Evolutionary conservation across 2,329 filamentous ascomycete genomes (phyloP), one percentile per base, ranked within the genome.

Genomic region (Colletotrichum limetticola): DNA sequence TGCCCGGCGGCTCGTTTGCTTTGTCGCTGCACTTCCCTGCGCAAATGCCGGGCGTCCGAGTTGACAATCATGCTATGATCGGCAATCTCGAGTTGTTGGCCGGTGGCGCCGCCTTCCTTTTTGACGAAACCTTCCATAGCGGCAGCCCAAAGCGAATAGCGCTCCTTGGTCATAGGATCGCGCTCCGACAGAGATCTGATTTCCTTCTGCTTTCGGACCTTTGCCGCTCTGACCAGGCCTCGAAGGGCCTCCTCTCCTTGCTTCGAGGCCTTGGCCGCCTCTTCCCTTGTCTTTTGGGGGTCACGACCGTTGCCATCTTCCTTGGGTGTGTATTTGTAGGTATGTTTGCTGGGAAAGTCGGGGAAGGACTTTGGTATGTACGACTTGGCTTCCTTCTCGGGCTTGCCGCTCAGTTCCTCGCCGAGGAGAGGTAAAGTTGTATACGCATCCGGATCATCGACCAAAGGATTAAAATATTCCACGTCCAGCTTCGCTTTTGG

Each of bases 21-120:
- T n/a, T 82, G 77, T 35, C 87, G 84, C 4, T 86, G 85, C 11
- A 89, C 79, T 74, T 90, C 88, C 74, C 88, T 88, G 53, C 90
- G 86, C 56, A 86, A 83, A 73, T 88, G 89, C 11, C 82, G 80
- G 65, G 83, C 83, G 30, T 90, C 87, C 2, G 88, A 85, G 74
- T 92, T 91, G 42, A 92, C 90, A 79, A 92, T 90, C 84, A 91
- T 91, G 78, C 89, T 91, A 76, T 90, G 86, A 71, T 92, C 90
- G 2, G 89, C 88, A 76, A 88, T 89, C 75, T 91, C 89, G 22
- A 84, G 80, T 55, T 84, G 80, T 53, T 84, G 79, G 32, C 83
- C 83, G 16, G 80, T 80, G 37, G 81, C 74, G 68, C 82, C 77
- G 65, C 80, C 77, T 66, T 79, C 78, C 24, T 81, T 79, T 60